Evolutionary conservation across 208 protist species (phyloP), one percentile per base, ranked within the genome.

Genomic region (Endotrypanum monterogeii): DNA sequence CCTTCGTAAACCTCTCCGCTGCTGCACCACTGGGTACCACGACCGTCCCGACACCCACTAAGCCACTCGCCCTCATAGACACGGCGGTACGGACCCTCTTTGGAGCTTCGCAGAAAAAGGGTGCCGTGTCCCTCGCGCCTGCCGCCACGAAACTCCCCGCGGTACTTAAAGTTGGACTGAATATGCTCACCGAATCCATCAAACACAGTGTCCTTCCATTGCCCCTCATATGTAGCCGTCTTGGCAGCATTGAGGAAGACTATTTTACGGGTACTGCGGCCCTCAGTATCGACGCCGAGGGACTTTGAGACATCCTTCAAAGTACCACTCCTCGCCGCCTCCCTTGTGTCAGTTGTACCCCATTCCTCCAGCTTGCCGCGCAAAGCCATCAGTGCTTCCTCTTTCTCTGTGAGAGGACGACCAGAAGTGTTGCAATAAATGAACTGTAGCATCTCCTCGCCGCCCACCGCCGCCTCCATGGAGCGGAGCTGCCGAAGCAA

Each of bases 1-100:
- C 94, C 94, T 60, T 94, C 89, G 80, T 98, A 98, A n/a, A 96
- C 85, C 63, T 98, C 94, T 4, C 94, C 91, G 71, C 91, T 87
- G 39, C 84, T 76, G 50, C 79, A 75, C 92, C 92, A 98, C 74
- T 95, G 85, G 28, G 88, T 93, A 32, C 94, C 94, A 48, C 83
- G 79, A 44, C 94, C 94, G 56, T 98, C 90, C 35, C 94, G 92
- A 78, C 86, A 87, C 51, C 86, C 91, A 41, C 73, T 78, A 6
- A 93, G 80, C 94, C 94, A 96, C 71, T 96, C 92, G 35, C 94
- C 94, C 46, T 91, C 79, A 78, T 98, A 98, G 35, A 98, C 88
- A 46, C 92, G 89, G 23, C 66, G 69, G 76, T 93, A 98, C n/a
- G 86, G 78, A 25, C 58, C 74, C 54, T 79, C 79, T 56, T 80